Conservation (phyloP, 2,329 filamentous ascomycete genomes). For the Botrytis elliptica region DNA sequence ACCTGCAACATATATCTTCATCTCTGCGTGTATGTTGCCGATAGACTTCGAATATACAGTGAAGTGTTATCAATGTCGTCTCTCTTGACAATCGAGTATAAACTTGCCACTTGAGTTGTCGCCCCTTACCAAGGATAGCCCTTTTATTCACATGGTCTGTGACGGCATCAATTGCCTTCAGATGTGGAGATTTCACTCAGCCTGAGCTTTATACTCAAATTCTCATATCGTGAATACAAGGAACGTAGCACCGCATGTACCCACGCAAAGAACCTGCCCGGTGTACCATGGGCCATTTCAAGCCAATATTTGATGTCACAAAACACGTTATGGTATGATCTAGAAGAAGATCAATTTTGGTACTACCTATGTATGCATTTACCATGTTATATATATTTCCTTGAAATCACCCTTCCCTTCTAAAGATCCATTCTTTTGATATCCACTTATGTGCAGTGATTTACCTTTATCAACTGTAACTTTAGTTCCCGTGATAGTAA, state of each 20-base stretch:
- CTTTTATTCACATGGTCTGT: not conserved
- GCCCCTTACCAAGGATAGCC: constrained; percentile 1
- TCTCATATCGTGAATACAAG: not conserved
- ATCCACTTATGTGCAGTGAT: constrained; percentile 14
- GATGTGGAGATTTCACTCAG: not conserved
- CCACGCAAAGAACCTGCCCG: not conserved
- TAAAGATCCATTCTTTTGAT: constrained; percentile 16
- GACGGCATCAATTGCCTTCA: not conserved
- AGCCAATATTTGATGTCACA: not conserved
- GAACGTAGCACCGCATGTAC: not conserved
- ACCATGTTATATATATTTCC: constrained; percentile 6
- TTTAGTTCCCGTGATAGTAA: constrained; percentile 12
- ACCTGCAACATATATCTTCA: not conserved
- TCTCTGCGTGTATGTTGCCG: not conserved
- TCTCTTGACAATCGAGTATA: not conserved
- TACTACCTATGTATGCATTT: not conserved
- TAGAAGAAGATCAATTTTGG: not conserved
- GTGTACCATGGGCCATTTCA: no score
- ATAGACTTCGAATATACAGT: not conserved
- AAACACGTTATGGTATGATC: not conserved
- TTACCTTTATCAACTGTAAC: not conserved
- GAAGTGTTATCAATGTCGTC: not conserved
- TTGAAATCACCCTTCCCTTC: constrained; percentile 12
- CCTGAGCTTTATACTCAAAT: not conserved
- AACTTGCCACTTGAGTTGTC: not conserved